phyloP scores from a whole-genome alignment of 2,329 filamentous ascomycete genomes.

The Ampelomyces quisqualis region DNA sequence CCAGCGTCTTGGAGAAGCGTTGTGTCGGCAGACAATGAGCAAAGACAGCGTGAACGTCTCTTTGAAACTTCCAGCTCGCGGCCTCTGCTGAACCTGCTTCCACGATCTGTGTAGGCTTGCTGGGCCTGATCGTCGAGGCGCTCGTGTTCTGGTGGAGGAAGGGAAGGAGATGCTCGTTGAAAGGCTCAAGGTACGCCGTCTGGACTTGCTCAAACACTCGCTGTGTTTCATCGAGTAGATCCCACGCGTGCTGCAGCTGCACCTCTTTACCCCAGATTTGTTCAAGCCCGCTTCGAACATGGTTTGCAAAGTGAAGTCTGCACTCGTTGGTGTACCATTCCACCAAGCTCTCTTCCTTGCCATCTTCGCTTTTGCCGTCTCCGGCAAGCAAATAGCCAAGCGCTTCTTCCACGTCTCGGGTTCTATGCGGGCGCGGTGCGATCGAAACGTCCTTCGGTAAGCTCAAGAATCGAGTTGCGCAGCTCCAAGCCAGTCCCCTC shows the following conservation, averaged over 20 bases:
- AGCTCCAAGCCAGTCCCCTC: slow-evolving; percentile 49
- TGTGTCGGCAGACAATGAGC: slow-evolving; percentile 60
- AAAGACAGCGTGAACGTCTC: slow-evolving; percentile 65
- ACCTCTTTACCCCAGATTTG: slow-evolving; percentile 36
- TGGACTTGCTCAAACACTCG: slow-evolving; percentile 41
- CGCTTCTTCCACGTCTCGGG: slow-evolving; percentile 40
- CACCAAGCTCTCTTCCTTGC: slow-evolving; percentile 34
- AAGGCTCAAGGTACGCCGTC: slow-evolving; percentile 40
- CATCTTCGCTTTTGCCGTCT: slow-evolving; percentile 34
- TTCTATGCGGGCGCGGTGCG: slow-evolving; percentile 19
- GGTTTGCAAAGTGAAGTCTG: slow-evolving; percentile 44
- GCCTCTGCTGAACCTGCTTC: slow-evolving; percentile 20
- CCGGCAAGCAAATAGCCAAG: slow-evolving; percentile 39
- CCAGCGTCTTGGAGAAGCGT: slow-evolving; percentile 57
- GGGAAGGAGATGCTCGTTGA: slow-evolving; percentile 39
- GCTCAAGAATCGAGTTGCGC: slow-evolving; percentile 48
- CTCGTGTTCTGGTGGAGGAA: slow-evolving; percentile 29
- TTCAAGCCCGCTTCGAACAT: slow-evolving; percentile 31
- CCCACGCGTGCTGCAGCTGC: slow-evolving; percentile 27
- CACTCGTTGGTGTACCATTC: slow-evolving; percentile 52
- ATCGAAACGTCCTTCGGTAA: slow-evolving; percentile 32
- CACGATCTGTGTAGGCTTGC: slow-evolving; percentile 40
- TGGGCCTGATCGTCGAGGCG: slow-evolving; percentile 33
- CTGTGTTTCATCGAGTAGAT: slow-evolving; percentile 42
- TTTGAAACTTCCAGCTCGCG: slow-evolving; percentile 53